Conservation (phyloP, 176 grass and related monocot genomes). For the Guadua angustifolia region DNA sequence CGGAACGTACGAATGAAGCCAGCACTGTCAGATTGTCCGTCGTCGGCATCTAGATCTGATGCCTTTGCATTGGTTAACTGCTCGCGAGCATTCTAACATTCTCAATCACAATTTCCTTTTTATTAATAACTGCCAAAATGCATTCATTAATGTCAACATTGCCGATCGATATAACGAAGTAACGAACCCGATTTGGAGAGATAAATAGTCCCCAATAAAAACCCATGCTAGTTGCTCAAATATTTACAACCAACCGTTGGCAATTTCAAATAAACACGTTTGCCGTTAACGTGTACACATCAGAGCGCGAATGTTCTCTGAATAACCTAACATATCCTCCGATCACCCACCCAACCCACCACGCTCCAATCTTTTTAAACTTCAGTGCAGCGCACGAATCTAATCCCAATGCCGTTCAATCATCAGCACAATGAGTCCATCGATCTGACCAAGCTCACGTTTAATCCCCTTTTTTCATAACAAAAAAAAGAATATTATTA, state of each 20-base stretch:
- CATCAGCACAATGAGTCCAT: background rate
- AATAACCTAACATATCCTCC: too few relatives aligned
- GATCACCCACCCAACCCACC: background rate
- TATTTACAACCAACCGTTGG: background rate
- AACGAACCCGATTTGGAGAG: background rate
- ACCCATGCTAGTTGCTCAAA: background rate
- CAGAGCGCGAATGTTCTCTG: background rate
- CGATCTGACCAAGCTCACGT: background rate
- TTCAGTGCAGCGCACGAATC: background rate
- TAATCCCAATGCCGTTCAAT: background rate
- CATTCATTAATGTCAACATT: background rate
- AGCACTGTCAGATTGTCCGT: constrained; percentile 5
- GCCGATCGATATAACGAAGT: background rate
- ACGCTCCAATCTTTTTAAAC: background rate
- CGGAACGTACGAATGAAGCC: constrained; percentile 18
- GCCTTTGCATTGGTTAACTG: background rate
- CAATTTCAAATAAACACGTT: background rate
- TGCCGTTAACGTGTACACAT: background rate
- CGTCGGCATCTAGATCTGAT: background rate
- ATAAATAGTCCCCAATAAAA: background rate
- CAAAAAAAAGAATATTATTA: background rate
- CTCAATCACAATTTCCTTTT: too few relatives aligned
- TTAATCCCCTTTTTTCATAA: background rate
- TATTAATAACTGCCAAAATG: too few relatives aligned
- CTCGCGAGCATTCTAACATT: background rate